Conservation (phyloP, 768 basidiomycete species). For the Podaxis mareebaensis region DNA sequence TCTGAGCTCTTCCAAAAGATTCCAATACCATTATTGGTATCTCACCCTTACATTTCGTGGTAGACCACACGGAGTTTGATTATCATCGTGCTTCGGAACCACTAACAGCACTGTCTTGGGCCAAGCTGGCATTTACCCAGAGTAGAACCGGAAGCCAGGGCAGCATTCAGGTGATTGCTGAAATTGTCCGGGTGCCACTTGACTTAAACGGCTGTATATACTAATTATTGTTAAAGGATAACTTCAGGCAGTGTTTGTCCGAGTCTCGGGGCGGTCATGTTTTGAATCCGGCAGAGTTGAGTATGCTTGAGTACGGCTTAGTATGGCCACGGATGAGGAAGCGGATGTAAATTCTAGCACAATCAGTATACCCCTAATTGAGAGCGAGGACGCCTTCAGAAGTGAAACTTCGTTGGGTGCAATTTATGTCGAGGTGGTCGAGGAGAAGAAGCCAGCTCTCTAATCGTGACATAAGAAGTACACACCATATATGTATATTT, state of each 20-base stretch:
- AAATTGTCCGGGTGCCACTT: background rate
- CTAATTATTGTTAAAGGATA: background rate
- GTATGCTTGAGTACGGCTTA: no score
- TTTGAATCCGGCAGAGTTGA: background rate
- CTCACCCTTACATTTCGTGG: no score
- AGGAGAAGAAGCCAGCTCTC: background rate
- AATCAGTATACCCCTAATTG: no score
- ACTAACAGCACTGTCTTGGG: constrained; percentile 4
- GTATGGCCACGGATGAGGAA: no score
- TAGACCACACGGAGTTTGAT: no score
- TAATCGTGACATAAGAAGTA: background rate
- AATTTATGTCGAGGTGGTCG: background rate
- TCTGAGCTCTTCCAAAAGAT: no score
- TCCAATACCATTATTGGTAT: no score
- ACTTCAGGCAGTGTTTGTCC: background rate
- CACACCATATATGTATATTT: background rate
- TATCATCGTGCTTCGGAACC: no score
- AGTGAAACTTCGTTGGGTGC: background rate
- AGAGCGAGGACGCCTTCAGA: background rate
- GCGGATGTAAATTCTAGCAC: no score
- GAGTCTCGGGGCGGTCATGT: background rate
- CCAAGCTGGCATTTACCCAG: background rate
- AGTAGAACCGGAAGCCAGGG: background rate
- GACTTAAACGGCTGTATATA: background rate
- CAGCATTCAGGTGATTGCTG: background rate